phyloP scores from a whole-genome alignment of 352 stramenopile genomes.

The Pythium myriotylum region DNA sequence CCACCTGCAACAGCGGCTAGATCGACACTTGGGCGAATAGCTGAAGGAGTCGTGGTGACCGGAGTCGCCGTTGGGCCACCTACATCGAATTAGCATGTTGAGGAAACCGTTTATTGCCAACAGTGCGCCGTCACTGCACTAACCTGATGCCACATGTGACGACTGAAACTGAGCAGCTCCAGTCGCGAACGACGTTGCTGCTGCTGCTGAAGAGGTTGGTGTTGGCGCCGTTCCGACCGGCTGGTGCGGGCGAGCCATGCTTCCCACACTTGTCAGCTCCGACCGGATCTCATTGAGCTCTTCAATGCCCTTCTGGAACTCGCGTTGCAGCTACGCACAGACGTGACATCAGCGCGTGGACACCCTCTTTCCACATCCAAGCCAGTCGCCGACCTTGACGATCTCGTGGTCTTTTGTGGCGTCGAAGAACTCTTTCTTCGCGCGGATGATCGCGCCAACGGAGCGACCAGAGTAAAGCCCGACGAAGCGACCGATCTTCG shows the following conservation, averaged over 20 bases:
- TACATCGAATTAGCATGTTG: slow-evolving; percentile 4
- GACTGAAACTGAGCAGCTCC: slow-evolving; percentile 5
- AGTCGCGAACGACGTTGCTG: not conserved
- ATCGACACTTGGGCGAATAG: slow-evolving; percentile 20
- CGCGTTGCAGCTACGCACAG: slow-evolving; percentile 52
- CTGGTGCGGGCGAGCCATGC: slow-evolving; percentile 56
- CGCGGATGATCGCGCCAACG: slow-evolving; percentile 69
- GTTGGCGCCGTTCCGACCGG: slow-evolving; percentile 12
- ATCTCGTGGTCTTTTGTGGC: slow-evolving; percentile 80
- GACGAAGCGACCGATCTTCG: slow-evolving; percentile 62
- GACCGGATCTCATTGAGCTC: slow-evolving; percentile 82
- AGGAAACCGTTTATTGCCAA: too few relatives aligned
- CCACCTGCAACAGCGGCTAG: slow-evolving; percentile 19
- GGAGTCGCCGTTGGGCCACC: slow-evolving; percentile 1
- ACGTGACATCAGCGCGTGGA: not conserved
- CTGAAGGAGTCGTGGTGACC: not conserved
- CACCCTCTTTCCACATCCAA: not conserved
- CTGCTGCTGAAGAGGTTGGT: slow-evolving; percentile 2
- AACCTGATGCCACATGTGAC: not conserved
- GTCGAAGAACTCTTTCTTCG: slow-evolving; percentile 86
- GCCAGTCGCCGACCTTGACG: slow-evolving; percentile 50
- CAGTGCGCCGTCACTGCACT: not conserved
- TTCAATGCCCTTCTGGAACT: slow-evolving; percentile 77
- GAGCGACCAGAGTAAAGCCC: slow-evolving; percentile 64
- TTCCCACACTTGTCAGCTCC: slow-evolving; percentile 73